Evolutionary conservation across 306 rosid species (phyloP), one percentile per base, ranked within the genome.

Genomic region (Glycine soja): DNA sequence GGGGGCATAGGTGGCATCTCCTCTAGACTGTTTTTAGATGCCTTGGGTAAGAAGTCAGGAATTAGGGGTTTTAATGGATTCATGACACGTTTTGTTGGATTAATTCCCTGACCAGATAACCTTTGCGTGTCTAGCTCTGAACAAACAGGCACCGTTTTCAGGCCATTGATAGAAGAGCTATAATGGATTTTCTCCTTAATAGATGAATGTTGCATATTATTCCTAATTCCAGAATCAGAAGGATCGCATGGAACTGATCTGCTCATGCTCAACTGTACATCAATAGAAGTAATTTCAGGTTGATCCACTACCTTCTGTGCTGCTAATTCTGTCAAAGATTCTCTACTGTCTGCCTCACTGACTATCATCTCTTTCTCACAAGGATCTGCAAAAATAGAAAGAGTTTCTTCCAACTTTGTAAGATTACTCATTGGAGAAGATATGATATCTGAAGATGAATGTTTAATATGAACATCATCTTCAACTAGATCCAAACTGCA

Each of bases 1-100:
- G 99, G 99, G 24, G 99, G 99, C 92, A 93, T 78, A 65, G 99
- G 99, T 72, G 99, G 97, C 68, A 85, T 86, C 81, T 92, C 98
- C 82, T 82, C 91, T 40, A 78, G 74, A 80, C 53, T 83, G 76
- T 70, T 86, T 43, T 82, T 83, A 71, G 90, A 62, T 75, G 76
- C 82, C 86, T 81, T 87, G 61, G 82, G 85, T 63, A 78, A 84
- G 78, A 56, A 72, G 74, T 77, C 72, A 32, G 90, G 92, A 84
- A 83, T 75, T 64, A 80, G 62, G 67, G 87, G 75, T 51, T 81
- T 83, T 32, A 75, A 51, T 73, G 92, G 74, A 80, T 86, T 87
- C 65, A 52, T 50, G 56, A 72, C 74, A 67, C 45, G 87, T 71
- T 75, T 83, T 13, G 80, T 72, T 40, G 34, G 13, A 76, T 77